Base-by-base conservation (phyloP, 225 moss, liverwort and hornwort species). In the Polytrichum commune region DNA sequence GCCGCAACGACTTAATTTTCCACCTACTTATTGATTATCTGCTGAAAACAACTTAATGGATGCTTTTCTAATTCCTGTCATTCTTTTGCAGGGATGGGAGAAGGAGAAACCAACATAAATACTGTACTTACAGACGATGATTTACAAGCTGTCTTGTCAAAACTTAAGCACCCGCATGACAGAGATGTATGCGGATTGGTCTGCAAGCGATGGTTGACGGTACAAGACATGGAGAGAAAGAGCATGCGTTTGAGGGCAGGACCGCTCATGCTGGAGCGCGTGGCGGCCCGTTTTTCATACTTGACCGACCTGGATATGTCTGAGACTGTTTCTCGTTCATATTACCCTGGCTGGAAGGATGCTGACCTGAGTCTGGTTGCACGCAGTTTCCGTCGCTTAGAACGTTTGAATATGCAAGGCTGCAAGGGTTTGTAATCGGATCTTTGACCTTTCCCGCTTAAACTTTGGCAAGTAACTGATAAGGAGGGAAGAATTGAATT, bases 141-240 rank as follows among this genome's bases (percentile, higher is more conserved):
- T 22, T 55, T 83, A 38, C 80, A 71, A 65, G 77, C 80, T 27
- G 74, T 83, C 19, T 55, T 77, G 54, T 71, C 74, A 8, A 83
- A 80, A 27, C 4, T 83, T 74, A 80, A 68, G 62, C 22, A 80
- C 2, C 25, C 65, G 13, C 53, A 67, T 29, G 83, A 83, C 62
- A 77, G 74, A 72, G 80, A 77, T 62, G 80, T 74, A 55, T 83
- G 83, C 35, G 74, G 71, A 18, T 60, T 83, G 55, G 83, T 83
- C 20, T 83, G 80, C 77, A 83, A 80, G 72, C 80, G 80, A 69
- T 83, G 83, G 83, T 74, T 73, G 56, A 68, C 77, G 56, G 69
- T 77, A 22, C 74, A 77, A 65, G 80, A 83, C 32, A 74, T 71
- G 18, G 72, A 64, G 61, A 72, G 80, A 74, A 80, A 65, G 74